phyloP scores from a whole-genome alignment of 2,329 filamentous ascomycete genomes.

The Xylaria sp. region DNA sequence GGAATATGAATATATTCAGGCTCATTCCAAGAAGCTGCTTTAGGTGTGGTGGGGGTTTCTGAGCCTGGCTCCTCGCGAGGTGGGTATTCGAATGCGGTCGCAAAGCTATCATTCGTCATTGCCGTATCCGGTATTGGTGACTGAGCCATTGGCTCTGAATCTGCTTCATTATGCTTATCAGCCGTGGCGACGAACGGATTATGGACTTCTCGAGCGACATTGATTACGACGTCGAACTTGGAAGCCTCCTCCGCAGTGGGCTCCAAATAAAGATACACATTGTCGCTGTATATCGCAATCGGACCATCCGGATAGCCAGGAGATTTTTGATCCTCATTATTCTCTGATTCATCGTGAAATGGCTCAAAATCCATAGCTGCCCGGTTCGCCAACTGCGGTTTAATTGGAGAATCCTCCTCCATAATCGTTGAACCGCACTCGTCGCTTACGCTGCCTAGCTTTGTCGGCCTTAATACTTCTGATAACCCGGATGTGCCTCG shows the following conservation, averaged over 20 bases:
- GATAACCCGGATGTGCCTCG: slow-evolving; percentile 66
- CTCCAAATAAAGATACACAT: slow-evolving; percentile 80
- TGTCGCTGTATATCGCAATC: slow-evolving; percentile 79
- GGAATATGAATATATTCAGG: slow-evolving; percentile 87
- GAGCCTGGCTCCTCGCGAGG: slow-evolving; percentile 45
- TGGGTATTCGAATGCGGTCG: slow-evolving; percentile 65
- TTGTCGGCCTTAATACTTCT: slow-evolving; percentile 60
- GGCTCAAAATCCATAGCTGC: slow-evolving; percentile 64
- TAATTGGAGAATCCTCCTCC: slow-evolving; percentile 64
- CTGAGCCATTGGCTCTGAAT: slow-evolving; percentile 41
- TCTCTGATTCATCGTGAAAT: slow-evolving; percentile 68
- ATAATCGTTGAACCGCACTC: slow-evolving; percentile 52
- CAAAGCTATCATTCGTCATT: slow-evolving; percentile 61
- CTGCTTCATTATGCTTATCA: slow-evolving; percentile 34
- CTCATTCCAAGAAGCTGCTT: slow-evolving; percentile 53
- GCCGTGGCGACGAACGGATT: slow-evolving; percentile 66
- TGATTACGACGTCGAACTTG: slow-evolving; percentile 81
- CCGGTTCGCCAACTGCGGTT: slow-evolving; percentile 65
- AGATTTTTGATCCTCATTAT: slow-evolving; percentile 79
- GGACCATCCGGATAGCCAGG: slow-evolving; percentile 83
- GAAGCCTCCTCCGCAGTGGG: slow-evolving; percentile 78
- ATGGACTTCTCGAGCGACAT: slow-evolving; percentile 80
- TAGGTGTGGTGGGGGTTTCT: slow-evolving; percentile 63
- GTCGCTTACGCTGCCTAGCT: slow-evolving; percentile 40
- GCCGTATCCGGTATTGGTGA: slow-evolving; percentile 62